These are phyloP conservation scores for Yamadazyma sp. DNA, from an alignment of 805 yeast genomes.

Conservation along the genomic window DNA sequence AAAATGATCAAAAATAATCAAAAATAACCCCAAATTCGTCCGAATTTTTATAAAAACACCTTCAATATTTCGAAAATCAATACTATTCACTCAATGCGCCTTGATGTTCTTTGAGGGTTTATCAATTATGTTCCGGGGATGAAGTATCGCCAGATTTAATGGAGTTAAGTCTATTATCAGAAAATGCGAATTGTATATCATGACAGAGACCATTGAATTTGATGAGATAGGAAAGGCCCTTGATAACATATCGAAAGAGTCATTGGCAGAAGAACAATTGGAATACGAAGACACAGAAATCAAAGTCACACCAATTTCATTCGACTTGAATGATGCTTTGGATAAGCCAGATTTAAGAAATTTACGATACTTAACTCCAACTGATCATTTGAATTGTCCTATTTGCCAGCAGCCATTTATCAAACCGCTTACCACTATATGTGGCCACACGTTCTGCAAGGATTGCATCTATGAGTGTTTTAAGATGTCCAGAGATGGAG, in stretches of 20 bases:
- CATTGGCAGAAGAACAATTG: not conserved
- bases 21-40: no score
- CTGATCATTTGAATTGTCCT: conserved; percentile 48
- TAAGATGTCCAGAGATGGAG: conserved; percentile 26
- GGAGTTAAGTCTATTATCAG: no score
- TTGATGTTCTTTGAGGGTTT: no score
- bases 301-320: not conserved
- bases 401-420: conserved; percentile 66
- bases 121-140: no score
- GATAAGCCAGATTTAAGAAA: conserved; percentile 29
- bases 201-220: conserved; percentile 6
- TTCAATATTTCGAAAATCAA: no score
- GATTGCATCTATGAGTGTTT: conserved; percentile 50
- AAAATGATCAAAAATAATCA: no score
- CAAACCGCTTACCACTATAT: conserved; percentile 57
- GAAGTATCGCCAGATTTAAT: no score
- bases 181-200: no score
- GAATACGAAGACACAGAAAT: not conserved
- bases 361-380: conserved; percentile 25
- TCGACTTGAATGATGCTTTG: conserved; percentile 4
- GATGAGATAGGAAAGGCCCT: conserved; percentile 5
- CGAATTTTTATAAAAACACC: no score
- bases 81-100: no score
- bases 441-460: conserved; percentile 69
- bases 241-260: not conserved